These are phyloP conservation scores for Trifolium pratense DNA, from an alignment of 306 rosid species.

Conservation along the genomic window DNA sequence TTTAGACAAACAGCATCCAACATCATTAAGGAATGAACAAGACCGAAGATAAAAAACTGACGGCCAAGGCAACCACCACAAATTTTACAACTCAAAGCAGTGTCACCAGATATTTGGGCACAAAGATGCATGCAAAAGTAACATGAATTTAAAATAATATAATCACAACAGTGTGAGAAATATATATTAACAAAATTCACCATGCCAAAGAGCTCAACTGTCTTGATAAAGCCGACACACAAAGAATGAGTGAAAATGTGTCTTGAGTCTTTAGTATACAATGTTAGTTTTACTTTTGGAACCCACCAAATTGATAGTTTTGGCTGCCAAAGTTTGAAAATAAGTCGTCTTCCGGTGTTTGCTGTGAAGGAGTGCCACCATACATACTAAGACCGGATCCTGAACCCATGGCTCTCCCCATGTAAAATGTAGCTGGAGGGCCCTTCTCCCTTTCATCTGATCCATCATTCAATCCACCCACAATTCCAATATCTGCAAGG, in stretches of 20 bases:
- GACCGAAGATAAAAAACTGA: not conserved
- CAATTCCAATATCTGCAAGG: constrained; percentile 77
- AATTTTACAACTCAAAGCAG: constrained; percentile 41
- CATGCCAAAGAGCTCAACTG: constrained; percentile 47
- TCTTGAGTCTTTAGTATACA: constrained; percentile 7
- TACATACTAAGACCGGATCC: constrained; percentile 88
- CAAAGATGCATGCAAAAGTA: constrained; percentile 32
- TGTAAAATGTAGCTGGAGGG: constrained; percentile 66
- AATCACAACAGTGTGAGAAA: constrained; percentile 37
- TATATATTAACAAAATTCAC: constrained; percentile 46
- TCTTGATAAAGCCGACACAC: constrained; percentile 42
- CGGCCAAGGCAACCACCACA: constrained; percentile 12
- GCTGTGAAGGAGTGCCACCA: constrained; percentile 65
- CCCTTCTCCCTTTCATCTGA: constrained; percentile 82
- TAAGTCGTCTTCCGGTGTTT: constrained; percentile 59
- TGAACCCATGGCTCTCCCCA: constrained; percentile 96
- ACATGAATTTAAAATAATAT: constrained; percentile 31
- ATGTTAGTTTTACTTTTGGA: constrained; percentile 68
- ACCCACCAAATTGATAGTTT: constrained; percentile 75
- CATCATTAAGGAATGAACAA: not conserved
- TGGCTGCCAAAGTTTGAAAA: constrained; percentile 70
- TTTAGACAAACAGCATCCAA: not conserved
- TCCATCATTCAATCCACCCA: constrained; percentile 83
- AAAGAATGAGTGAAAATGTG: constrained; percentile 46
- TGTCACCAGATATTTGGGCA: constrained; percentile 39